Percentiles rank a stretch among this genome's conserved stretches.
These are phyloP conservation scores for Endothia cerciana DNA, from an alignment of 2,329 filamentous ascomycete genomes.

Conservation along the genomic window DNA sequence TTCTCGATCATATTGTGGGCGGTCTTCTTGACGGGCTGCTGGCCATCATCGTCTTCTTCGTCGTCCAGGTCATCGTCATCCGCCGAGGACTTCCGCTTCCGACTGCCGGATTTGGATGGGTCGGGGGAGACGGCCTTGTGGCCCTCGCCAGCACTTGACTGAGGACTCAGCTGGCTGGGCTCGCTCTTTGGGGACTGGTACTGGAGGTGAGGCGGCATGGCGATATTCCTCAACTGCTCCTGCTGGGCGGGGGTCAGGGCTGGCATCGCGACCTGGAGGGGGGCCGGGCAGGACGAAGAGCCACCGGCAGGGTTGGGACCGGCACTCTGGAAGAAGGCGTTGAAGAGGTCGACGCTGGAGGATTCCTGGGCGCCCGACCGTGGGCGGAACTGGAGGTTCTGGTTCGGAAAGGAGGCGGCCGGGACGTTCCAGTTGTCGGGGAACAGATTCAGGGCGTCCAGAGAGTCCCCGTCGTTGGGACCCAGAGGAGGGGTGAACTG, in stretches of 20 bases:
- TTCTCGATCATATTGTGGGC: slow-evolving; percentile 99
- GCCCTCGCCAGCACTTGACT: slow-evolving; percentile 54
- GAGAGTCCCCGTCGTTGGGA: slow-evolving; percentile 23
- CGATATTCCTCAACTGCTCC: slow-evolving; percentile 64
- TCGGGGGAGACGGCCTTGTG: slow-evolving; percentile 64
- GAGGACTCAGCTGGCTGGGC: slow-evolving; percentile 61
- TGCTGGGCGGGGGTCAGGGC: slow-evolving; percentile 61
- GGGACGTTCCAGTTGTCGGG: slow-evolving; percentile 28
- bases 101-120: slow-evolving; percentile 50
- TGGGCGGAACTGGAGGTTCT: slow-evolving; percentile 25
- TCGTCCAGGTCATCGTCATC: slow-evolving; percentile 64
- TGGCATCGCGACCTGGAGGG: slow-evolving; percentile 41
- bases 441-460: slow-evolving; percentile 26
- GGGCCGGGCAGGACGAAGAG: slow-evolving; percentile 34
- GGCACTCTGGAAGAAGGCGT: slow-evolving; percentile 33
- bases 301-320: slow-evolving; percentile 37
- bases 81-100: slow-evolving; percentile 73
- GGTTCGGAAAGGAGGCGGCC: slow-evolving; percentile 24
- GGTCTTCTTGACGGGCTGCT: slow-evolving; percentile 76
- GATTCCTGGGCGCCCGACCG: slow-evolving; percentile 18
- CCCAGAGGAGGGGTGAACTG: slow-evolving; percentile 28
- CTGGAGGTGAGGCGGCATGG: slow-evolving; percentile 66
- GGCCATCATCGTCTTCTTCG: slow-evolving; percentile 61
- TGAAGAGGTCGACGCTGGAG: slow-evolving; percentile 17
- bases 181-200: slow-evolving; percentile 63